Percentiles rank a stretch among this genome's conserved stretches.
Conservation (phyloP, 768 basidiomycete species). For the Leccinum uliginosum region DNA sequence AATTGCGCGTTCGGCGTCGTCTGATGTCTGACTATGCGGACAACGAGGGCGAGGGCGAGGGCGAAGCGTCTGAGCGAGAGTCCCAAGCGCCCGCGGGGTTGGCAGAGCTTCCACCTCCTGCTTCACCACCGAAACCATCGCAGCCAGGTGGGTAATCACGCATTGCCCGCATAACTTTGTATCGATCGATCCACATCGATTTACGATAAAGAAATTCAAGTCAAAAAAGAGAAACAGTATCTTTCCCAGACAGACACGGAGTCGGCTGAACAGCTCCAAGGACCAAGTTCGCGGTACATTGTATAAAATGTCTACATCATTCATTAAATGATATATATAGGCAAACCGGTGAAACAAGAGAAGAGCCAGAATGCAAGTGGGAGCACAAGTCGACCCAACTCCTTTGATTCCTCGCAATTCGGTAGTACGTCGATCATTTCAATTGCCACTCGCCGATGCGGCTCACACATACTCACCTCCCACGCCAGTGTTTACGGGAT, state of each 20-base stretch:
- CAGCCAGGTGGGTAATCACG: slow-evolving; percentile 1
- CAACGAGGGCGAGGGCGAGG: slow-evolving; percentile 2
- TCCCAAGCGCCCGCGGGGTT: not conserved
- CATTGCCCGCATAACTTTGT: not conserved
- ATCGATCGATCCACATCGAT: not conserved
- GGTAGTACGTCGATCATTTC: slow-evolving; percentile 8
- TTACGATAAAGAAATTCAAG: not conserved
- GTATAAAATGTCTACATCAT: not conserved
- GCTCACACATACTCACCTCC: not conserved
- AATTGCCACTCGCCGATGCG: not conserved
- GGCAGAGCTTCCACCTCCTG: not conserved
- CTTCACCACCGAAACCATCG: slow-evolving; percentile 4
- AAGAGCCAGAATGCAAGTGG: not conserved
- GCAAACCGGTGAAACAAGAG: slow-evolving; percentile 17
- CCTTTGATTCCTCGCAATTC: not conserved
- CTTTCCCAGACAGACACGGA: not conserved
- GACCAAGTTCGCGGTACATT: not conserved
- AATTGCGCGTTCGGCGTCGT: slow-evolving; percentile 5
- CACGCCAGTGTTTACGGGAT: slow-evolving; percentile 1
- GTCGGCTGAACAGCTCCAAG: not conserved
- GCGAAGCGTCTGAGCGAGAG: slow-evolving; percentile 4
- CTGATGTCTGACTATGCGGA: slow-evolving; percentile 1
- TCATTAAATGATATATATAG: slow-evolving; percentile 3
- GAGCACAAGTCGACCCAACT: not conserved
- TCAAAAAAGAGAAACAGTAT: slow-evolving; percentile 1